Evolutionary conservation across 78 protist genomes (phyloP), one percentile per base, ranked within the genome.

Genomic region (Protostelium mycophagum): DNA sequence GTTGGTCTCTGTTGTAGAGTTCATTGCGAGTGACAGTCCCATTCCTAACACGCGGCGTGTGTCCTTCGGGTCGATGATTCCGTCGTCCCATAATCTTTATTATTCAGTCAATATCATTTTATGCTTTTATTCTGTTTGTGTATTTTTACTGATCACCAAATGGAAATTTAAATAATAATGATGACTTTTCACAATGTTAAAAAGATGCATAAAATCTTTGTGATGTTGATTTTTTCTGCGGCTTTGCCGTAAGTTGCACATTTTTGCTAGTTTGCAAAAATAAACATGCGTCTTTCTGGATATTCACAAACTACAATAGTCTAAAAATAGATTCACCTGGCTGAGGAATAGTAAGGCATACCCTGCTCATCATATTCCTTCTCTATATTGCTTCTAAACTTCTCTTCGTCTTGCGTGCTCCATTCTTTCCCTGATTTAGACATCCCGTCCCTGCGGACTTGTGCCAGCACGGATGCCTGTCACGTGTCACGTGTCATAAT

Each of bases 41-140:
- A 97, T 90, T 35, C 94, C 99, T 29, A 98, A 93, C 31, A 96
- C 97, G 28, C 83, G 34, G 37, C 97, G 90, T 0, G 97, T 95
- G 83, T 95, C 95, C 23, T 1, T 89, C 35, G 99, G 99, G 38
- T 92, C 96, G 87, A 98, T 98, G 37, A 98, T 92, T 85, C 99
- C 99, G 84, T 98, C 99, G 90, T 98, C 99, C 99, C 99, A 98
- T 34, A 97, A 89, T 5, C 95, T 88, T 36, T 1, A 38, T 34
- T 35, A 87, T 28, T 37, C 9, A 0, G 5, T 25, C 89, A 25
- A 5, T 1, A 23, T 25, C 89, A 37, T 37, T 73, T 1, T 1
- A 36, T 73, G 0, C 36, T 38, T 34, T 10, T 86, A 38, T 34
- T 10, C 1, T 1, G 36, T 23, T n/a, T n/a, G n/a, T n/a, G n/a